Evolutionary conservation across 306 rosid genomes (phyloP).

Genomic region (Urtica urens): DNA sequence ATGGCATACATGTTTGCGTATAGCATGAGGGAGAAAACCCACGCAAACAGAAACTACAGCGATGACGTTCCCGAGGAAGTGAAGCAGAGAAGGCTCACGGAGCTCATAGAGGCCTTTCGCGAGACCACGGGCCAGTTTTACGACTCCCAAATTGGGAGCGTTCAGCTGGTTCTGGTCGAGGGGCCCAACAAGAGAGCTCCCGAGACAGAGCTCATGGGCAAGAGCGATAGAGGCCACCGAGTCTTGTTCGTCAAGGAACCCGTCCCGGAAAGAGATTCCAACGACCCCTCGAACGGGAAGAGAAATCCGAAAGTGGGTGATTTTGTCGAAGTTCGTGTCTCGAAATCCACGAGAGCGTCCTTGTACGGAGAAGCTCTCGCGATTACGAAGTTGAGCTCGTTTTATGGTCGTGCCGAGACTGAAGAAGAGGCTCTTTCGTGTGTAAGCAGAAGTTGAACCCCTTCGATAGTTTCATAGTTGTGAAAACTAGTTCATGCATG

Average conservation of each 20-base stretch:
- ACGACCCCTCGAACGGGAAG: conserved; percentile 22
- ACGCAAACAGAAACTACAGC: conserved; percentile 75
- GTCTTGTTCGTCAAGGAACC: conserved; percentile 47
- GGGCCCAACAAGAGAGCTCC: conserved; percentile 92
- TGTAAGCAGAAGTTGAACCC: conserved; percentile 24
- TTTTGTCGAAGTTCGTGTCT: conserved; percentile 72
- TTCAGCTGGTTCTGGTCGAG: conserved; percentile 85
- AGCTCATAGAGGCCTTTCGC: conserved; percentile 76
- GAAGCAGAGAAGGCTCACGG: conserved; percentile 87
- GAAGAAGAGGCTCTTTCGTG: conserved; percentile 51
- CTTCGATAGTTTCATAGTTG: not conserved
- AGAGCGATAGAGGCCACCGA: conserved; percentile 88
- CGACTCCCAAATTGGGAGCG: conserved; percentile 65
- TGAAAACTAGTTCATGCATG: conserved; percentile 12
- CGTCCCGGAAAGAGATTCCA: conserved; percentile 46
- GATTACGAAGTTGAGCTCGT: conserved; percentile 56
- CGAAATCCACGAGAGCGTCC: conserved; percentile 75
- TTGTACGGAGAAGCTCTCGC: conserved; percentile 74
- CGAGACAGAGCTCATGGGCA: conserved; percentile 78
- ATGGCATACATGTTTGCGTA: conserved; percentile 98
- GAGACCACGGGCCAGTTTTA: conserved; percentile 80
- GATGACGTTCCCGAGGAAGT: conserved; percentile 82
- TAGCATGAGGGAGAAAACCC: conserved; percentile 99
- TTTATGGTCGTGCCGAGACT: conserved; percentile 32
- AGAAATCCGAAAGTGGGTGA: conserved; percentile 72